Evolutionary conservation across 2,329 filamentous ascomycete species (phyloP).

Genomic region (Colletotrichum sp.): DNA sequence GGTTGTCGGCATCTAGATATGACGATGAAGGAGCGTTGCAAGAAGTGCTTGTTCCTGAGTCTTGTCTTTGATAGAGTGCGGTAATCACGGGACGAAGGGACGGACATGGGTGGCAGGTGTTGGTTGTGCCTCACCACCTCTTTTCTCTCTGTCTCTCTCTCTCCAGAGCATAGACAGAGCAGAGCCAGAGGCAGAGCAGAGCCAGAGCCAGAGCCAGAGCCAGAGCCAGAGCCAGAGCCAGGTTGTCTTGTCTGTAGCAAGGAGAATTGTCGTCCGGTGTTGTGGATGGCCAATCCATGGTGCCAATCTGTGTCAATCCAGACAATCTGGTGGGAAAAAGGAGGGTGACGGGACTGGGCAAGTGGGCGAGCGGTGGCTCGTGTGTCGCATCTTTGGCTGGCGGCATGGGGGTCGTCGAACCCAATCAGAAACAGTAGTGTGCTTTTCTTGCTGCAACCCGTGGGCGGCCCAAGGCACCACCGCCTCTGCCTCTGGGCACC

Average conservation of each 20-base stretch:
- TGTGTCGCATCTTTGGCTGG: constrained; percentile 8
- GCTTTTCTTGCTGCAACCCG: constrained; percentile 12
- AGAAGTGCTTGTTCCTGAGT: not conserved
- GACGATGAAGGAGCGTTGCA: not conserved
- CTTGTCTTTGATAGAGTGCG: constrained; percentile 15
- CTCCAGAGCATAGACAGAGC: not conserved
- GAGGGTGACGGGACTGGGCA: constrained; percentile 3
- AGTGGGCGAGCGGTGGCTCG: constrained; percentile 9
- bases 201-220: not conserved
- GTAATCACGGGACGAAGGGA: not conserved
- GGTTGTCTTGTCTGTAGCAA: constrained; percentile 7
- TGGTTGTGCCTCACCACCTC: not conserved
- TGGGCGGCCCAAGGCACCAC: not conserved
- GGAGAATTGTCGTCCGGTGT: constrained; percentile 20
- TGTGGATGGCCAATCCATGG: constrained; percentile 10
- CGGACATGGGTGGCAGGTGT: not conserved
- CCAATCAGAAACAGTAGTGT: constrained; percentile 25
- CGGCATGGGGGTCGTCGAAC: not conserved
- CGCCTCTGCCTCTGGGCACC: not conserved
- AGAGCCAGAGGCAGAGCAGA: not conserved
- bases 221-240: not conserved
- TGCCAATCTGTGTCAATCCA: constrained; percentile 14
- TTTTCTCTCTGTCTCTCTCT: not conserved
- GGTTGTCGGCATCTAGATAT: not conserved
- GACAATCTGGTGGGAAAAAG: constrained; percentile 5